Evolutionary conservation across 78 protist species (phyloP), one percentile per base, ranked within the genome.

Genomic region (Capsaspora owczarzaki): DNA sequence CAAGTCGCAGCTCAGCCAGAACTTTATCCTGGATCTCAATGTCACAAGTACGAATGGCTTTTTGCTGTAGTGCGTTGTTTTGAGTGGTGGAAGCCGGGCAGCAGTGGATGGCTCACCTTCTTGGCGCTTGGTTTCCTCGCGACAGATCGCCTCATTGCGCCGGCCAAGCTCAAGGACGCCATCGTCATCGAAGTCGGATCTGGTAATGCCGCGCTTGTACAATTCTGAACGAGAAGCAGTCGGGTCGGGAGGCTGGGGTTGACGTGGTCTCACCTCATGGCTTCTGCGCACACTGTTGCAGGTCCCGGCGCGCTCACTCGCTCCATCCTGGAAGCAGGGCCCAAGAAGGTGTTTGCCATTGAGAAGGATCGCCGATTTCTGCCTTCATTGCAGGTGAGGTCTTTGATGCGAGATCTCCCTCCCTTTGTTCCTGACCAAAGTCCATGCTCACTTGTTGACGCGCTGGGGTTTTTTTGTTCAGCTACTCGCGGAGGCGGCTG

Each of bases 131-230:
- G n/a, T 16, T 41, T 71, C 46, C 37, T 22, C 27, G 35, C 19
- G 37, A 10, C 72, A 22, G 85, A 85, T 31, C 60, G 71, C 43
- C 81, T 85, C 51, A 74, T 86, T 56, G n/a, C n/a, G n/a, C n/a
- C n/a, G n/a, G n/a, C n/a, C n/a, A n/a, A n/a, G n/a, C n/a, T n/a
- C n/a, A n/a, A n/a, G n/a, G 87, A 82, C 37, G 70, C 83, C 33
- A 56, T 80, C n/a, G 89, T 89, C 60, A 74, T 89, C n/a, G 92
- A 89, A 33, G 92, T 89, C 29, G 92, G 92, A 19, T 88, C 92
- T 42, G 86, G 84, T 80, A 38, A 56, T 16, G 66, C 33, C 35
- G 69, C 38, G 72, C 44, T 33, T 23, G 70, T 33, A 23, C 1
- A 19, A 12, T 1, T 22, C 3, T 10, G n/a, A 53, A 14, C 27